A percentile compares a stretch with the other conserved stretches of the same genome.
Conservation (phyloP, 2,329 filamentous ascomycete genomes). For the Penicillium fuscoglaucum region DNA sequence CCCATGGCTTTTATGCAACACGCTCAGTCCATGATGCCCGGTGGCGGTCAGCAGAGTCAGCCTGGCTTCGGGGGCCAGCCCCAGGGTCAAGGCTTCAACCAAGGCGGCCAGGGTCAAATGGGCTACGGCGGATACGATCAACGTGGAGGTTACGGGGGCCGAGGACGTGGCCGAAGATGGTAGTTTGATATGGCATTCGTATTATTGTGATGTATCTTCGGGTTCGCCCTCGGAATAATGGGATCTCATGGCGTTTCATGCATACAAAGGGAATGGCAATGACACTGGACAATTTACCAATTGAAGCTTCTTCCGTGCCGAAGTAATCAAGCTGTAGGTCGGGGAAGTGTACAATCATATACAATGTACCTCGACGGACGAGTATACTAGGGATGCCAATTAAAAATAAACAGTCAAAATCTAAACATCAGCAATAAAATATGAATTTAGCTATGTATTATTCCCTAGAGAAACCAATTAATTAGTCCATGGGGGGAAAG, state of each 20-base stretch:
- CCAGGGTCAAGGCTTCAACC: constrained; percentile 36
- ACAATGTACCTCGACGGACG: not conserved
- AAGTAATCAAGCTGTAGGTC: constrained; percentile 9
- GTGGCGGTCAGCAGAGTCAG: constrained; percentile 39
- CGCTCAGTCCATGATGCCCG: constrained; percentile 53
- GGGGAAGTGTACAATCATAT: not conserved
- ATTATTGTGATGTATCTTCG: constrained; percentile 12
- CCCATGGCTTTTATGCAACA: constrained; percentile 56
- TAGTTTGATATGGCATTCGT: constrained; percentile 20
- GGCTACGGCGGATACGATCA: constrained; percentile 46
- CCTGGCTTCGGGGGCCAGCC: constrained; percentile 37
- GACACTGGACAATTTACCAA: not conserved
- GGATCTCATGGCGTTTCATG: constrained; percentile 24
- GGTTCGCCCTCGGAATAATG: constrained; percentile 6
- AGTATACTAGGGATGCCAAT: not conserved
- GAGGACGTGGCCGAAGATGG: constrained; percentile 44
- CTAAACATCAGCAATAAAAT: not conserved
- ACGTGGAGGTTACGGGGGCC: constrained; percentile 41
- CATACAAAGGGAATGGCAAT: constrained; percentile 12
- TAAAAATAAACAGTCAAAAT: not conserved
- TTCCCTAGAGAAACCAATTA: not conserved
- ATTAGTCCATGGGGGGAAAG: not conserved
- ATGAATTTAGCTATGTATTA: not conserved
- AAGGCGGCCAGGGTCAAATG: constrained; percentile 45
- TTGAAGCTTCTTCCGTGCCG: not conserved